Evolutionary conservation across 495 filamentous ascomycete species (phyloP).

Genomic region (Apodospora peruviana): DNA sequence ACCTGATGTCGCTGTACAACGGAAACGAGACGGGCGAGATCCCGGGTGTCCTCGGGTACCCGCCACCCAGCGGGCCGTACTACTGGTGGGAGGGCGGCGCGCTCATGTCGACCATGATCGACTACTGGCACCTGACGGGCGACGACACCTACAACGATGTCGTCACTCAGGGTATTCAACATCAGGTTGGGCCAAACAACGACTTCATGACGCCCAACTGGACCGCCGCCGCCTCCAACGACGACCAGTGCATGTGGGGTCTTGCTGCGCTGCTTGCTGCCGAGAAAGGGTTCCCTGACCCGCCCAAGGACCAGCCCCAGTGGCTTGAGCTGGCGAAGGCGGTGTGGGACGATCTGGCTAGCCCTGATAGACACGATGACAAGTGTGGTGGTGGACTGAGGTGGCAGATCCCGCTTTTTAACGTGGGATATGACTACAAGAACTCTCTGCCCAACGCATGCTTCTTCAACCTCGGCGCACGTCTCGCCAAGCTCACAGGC

Average conservation of each 20-base stretch:
- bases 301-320: conserved; percentile 51
- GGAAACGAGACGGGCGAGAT: conserved; percentile 56
- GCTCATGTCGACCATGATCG: conserved; percentile 52
- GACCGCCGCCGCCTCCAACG: conserved; percentile 68
- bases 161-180: conserved; percentile 54
- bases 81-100: conserved; percentile 56
- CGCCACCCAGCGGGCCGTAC: conserved; percentile 42
- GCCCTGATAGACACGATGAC: conserved; percentile 51
- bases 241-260: conserved; percentile 81
- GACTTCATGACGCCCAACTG: conserved; percentile 64
- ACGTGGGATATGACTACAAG: conserved; percentile 77
- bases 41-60: conserved; percentile 60
- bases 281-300: conserved; percentile 52
- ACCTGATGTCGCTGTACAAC: conserved; percentile 61
- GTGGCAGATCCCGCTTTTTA: conserved; percentile 74
- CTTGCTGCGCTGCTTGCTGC: conserved; percentile 7
- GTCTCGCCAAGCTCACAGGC: conserved; percentile 68
- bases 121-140: conserved; percentile 68
- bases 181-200: conserved; percentile 55
- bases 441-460: conserved; percentile 53
- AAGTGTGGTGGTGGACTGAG: conserved; percentile 66
- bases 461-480: conserved; percentile 76
- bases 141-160: conserved; percentile 59
- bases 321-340: conserved; percentile 73
- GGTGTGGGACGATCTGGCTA: conserved; percentile 68